Percentiles rank a stretch among this genome's conserved stretches.
phyloP scores from a whole-genome alignment of 2,329 filamentous ascomycete species.

The Westerdykella aurantiaca region DNA sequence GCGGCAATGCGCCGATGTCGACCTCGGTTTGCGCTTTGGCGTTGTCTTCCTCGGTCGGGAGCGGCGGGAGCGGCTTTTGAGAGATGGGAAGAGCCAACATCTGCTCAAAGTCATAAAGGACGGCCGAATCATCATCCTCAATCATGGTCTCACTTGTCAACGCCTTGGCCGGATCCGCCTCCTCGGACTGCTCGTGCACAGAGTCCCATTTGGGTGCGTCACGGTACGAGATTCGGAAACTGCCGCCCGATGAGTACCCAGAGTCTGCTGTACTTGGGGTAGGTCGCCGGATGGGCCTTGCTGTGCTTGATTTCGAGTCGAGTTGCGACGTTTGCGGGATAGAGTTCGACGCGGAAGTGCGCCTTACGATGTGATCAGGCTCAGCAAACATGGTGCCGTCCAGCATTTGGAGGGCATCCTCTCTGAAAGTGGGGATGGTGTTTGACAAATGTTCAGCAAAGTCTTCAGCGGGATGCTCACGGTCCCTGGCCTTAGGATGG shows the following conservation, averaged over 20 bases:
- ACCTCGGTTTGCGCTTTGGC: not conserved
- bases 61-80: slow-evolving; percentile 9
- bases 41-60: slow-evolving; percentile 7
- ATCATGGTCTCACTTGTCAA: slow-evolving; percentile 8
- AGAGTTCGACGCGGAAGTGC: slow-evolving; percentile 1
- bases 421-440: slow-evolving; percentile 8
- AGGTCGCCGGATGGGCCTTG: slow-evolving; percentile 13
- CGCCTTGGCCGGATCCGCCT: not conserved
- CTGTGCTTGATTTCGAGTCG: slow-evolving; percentile 2
- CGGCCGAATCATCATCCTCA: slow-evolving; percentile 6
- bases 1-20: not conserved
- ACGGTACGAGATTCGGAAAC: slow-evolving; percentile 12
- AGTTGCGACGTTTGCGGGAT: slow-evolving; percentile 12
- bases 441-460: slow-evolving; percentile 2
- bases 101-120: slow-evolving; percentile 15
- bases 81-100: slow-evolving; percentile 11
- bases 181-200: slow-evolving; percentile 7
- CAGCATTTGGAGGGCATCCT: slow-evolving; percentile 19
- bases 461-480: not conserved
- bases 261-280: slow-evolving; percentile 32
- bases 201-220: slow-evolving; percentile 1
- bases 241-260: slow-evolving; percentile 38
- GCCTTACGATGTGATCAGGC: slow-evolving; percentile 1
- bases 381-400: slow-evolving; percentile 17
- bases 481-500: not conserved